Percentiles rank a stretch among this genome's conserved stretches.
Evolutionary conservation across 257 asterid genomes (phyloP).

Genomic region (Linaria vulgaris): DNA sequence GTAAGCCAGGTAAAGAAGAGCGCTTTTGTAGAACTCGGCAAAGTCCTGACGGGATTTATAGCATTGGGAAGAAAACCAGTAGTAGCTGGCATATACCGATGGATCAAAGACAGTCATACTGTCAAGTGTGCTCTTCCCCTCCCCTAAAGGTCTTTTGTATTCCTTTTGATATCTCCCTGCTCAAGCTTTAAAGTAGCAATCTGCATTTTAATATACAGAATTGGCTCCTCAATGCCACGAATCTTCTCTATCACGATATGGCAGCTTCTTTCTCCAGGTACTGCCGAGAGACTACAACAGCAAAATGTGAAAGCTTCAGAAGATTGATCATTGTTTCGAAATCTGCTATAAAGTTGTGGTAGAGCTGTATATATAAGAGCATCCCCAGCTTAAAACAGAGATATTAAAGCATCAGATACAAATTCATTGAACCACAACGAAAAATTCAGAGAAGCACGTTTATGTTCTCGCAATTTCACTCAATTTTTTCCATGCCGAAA

Average conservation of each 20-base stretch:
- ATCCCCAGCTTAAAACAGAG: constrained; percentile 77
- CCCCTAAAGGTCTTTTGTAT: constrained; percentile 82
- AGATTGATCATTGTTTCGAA: constrained; percentile 97
- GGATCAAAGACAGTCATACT: constrained; percentile 99
- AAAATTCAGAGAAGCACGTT: no score
- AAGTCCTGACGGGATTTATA: constrained; percentile 82
- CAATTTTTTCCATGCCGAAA: no score
- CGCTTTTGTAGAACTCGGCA: constrained; percentile 93
- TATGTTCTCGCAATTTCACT: no score
- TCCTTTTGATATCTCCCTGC: constrained; percentile 82
- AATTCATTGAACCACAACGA: not conserved
- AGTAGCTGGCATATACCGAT: constrained; percentile 85
- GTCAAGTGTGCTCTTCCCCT: constrained; percentile 88
- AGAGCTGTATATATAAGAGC: constrained; percentile 81
- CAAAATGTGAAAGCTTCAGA: constrained; percentile 96
- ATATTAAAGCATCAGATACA: constrained; percentile 16
- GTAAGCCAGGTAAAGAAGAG: constrained; percentile 90
- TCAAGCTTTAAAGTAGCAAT: constrained; percentile 76
- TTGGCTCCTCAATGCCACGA: constrained; percentile 83
- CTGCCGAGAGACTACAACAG: constrained; percentile 81
- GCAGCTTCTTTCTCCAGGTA: constrained; percentile 88
- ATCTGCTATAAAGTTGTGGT: constrained; percentile 87
- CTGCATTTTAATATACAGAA: constrained; percentile 87
- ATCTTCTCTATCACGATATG: constrained; percentile 72
- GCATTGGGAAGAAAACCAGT: constrained; percentile 93